A percentile compares a stretch with the other conserved stretches of the same genome.
phyloP scores from a whole-genome alignment of 1,139 yeast genomes.

The Diutina rugosa region DNA sequence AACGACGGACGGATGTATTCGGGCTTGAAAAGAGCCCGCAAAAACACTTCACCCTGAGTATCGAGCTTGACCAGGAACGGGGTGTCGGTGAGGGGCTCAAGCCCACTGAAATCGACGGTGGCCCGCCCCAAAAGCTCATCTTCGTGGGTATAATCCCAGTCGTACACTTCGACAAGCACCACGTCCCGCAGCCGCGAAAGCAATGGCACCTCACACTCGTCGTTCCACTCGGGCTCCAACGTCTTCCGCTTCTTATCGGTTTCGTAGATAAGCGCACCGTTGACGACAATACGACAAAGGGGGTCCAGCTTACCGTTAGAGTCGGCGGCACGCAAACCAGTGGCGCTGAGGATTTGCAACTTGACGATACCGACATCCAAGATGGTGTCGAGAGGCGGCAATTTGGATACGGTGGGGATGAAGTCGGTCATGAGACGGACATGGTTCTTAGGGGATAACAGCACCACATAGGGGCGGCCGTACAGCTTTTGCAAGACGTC shows the following conservation, averaged over 20 bases:
- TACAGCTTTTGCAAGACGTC: slow-evolving; percentile 40
- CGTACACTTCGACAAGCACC: slow-evolving; percentile 39
- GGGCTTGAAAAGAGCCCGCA: slow-evolving; percentile 47
- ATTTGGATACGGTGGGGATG: slow-evolving; percentile 40
- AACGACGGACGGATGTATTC: slow-evolving; percentile 53
- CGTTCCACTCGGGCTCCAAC: slow-evolving; percentile 61
- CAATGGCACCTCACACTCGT: slow-evolving; percentile 41
- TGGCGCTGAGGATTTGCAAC: slow-evolving; percentile 44
- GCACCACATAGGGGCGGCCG: slow-evolving; percentile 30
- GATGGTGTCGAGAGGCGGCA: slow-evolving; percentile 48
- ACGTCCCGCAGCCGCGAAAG: slow-evolving; percentile 47
- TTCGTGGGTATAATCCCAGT: slow-evolving; percentile 69
- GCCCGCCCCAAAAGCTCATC: slow-evolving; percentile 48
- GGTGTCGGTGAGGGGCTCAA: slow-evolving; percentile 32
- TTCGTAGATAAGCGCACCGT: slow-evolving; percentile 41
- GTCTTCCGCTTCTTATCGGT: slow-evolving; percentile 55
- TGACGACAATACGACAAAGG: slow-evolving; percentile 34
- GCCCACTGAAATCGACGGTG: slow-evolving; percentile 31
- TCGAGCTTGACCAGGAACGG: slow-evolving; percentile 36
- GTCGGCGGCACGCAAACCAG: slow-evolving; percentile 43
- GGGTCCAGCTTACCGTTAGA: slow-evolving; percentile 72
- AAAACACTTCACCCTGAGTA: slow-evolving; percentile 47
- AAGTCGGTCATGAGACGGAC: slow-evolving; percentile 42
- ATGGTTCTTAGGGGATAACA: slow-evolving; percentile 28
- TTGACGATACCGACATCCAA: slow-evolving; percentile 53